Evolutionary conservation across 768 basidiomycete species (phyloP).

Genomic region (Termitomyces sp.): DNA sequence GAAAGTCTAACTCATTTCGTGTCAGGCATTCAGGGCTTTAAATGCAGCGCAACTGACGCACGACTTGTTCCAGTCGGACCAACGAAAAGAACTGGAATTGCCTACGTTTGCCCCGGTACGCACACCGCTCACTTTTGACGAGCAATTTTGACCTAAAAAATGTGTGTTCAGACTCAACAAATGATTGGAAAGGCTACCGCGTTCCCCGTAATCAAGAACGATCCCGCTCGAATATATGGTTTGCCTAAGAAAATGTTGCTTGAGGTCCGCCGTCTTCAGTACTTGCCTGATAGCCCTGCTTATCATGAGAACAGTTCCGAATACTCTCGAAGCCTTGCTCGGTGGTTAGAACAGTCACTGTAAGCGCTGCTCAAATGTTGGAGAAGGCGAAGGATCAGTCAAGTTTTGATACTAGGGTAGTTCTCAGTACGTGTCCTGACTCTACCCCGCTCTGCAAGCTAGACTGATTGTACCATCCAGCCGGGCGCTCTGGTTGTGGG

Average conservation of each 20-base stretch:
- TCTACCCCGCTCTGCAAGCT: background rate
- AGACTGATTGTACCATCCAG: slow-evolving; percentile 34
- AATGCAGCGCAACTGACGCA: slow-evolving; percentile 41
- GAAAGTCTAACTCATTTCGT: background rate
- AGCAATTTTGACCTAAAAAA: slow-evolving; percentile 14
- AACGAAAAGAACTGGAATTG: slow-evolving; percentile 32
- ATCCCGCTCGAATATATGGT: slow-evolving; percentile 65
- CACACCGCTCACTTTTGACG: slow-evolving; percentile 11
- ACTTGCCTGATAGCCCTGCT: background rate
- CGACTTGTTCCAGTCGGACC: slow-evolving; percentile 38
- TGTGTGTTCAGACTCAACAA: slow-evolving; percentile 20
- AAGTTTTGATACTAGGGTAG: slow-evolving; percentile 53
- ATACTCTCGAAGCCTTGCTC: slow-evolving; percentile 71
- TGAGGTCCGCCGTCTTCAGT: slow-evolving; percentile 51
- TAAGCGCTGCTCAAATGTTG: slow-evolving; percentile 53
- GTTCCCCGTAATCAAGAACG: slow-evolving; percentile 43
- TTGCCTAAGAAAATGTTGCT: slow-evolving; percentile 66
- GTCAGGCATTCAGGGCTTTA: slow-evolving; percentile 36
- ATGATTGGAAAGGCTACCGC: slow-evolving; percentile 45
- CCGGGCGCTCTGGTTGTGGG: slow-evolving; percentile 73
- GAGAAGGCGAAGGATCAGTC: slow-evolving; percentile 46
- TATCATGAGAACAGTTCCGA: slow-evolving; percentile 52
- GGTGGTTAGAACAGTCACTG: slow-evolving; percentile 67
- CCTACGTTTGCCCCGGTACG: slow-evolving; percentile 46
- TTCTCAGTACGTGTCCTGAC: slow-evolving; percentile 56